These are phyloP conservation scores for Ophiocordyceps robertsii DNA, from an alignment of 2,329 filamentous ascomycete genomes.

Conservation along the genomic window DNA sequence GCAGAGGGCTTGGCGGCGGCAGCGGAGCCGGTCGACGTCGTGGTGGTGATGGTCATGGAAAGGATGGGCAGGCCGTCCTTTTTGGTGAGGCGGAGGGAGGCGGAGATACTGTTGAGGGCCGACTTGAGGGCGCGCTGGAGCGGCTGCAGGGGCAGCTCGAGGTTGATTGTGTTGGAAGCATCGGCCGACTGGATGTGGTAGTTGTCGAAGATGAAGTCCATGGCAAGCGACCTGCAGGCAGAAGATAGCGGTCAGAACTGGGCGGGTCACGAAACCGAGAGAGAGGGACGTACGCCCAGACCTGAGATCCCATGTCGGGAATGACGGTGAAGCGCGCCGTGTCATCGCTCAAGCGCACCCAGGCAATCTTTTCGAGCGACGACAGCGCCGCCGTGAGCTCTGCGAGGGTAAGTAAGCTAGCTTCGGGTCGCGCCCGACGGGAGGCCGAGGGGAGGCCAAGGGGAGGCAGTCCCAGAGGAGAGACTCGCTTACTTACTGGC, in stretches of 20 bases:
- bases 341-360: slow-evolving; percentile 79
- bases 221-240: slow-evolving; percentile 35
- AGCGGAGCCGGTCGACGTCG: slow-evolving; percentile 34
- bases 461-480: background rate
- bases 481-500: background rate
- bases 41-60: slow-evolving; percentile 78
- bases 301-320: slow-evolving; percentile 85
- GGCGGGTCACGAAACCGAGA: background rate
- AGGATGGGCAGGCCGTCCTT: slow-evolving; percentile 79
- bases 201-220: slow-evolving; percentile 77
- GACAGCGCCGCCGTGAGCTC: slow-evolving; percentile 52
- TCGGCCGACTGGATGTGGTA: slow-evolving; percentile 82
- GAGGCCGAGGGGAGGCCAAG: no score
- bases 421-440: background rate
- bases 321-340: slow-evolving; percentile 90
- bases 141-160: slow-evolving; percentile 81
- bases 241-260: background rate
- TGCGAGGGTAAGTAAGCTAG: slow-evolving; percentile 13
- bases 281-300: slow-evolving; percentile 66
- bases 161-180: slow-evolving; percentile 77
- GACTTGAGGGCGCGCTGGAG: slow-evolving; percentile 88
- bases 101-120: slow-evolving; percentile 66
- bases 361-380: slow-evolving; percentile 69
- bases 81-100: slow-evolving; percentile 82
- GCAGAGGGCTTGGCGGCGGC: slow-evolving; percentile 17